Base-by-base conservation (phyloP, 192 early-diverging fungal genomes). In the Gryganskiella cystojenkinii region DNA sequence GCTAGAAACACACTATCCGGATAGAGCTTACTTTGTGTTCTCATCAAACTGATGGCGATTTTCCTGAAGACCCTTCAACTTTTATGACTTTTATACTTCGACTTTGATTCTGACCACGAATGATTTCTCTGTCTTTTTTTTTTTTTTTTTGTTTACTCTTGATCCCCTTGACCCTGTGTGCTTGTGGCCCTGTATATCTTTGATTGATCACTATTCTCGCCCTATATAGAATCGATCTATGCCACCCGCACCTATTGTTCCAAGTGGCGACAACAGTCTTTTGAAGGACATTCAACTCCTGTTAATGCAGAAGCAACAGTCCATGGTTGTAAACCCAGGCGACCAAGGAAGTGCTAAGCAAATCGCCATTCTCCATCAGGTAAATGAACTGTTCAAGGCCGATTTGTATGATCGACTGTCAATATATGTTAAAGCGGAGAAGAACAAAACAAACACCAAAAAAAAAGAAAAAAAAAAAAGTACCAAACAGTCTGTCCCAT, bases 251-350 rank as follows among this genome's bases (percentile, higher is more conserved):
- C 59, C 50, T 27, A 33, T n/a, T 14, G 61, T 58, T 15, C 43
- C 64, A 8, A 55, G 53, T 5, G 43, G 44, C 5, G 73, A 76
- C 27, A 67, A 67, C 27, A 65, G 56, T 19, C 30, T 76, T 44
- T 25, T 76, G 19, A 53, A 76, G 54, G 73, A 76, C 28, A 76
- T 76, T 27, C 73, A 76, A 27, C 44, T 76, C 22, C 40, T 76
- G 5, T 56, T 68, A 51, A 58, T 76, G 28, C 73, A 76, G 30
- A 76, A 76, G 30, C 64, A 63, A 28, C 73, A 68, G 7, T 59
- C 57, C 4, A 76, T 76, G 44, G 63, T 76, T 28, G 22, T 68
- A 53, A 76, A 76, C 40, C 73, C 64, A 17, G 30, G 30, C 25
- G 73, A 76, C 37, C 59, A 61, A 55, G 64, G 65, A 31, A 62